Evolutionary conservation across 2,329 filamentous ascomycete genomes (phyloP), one percentile per base, ranked within the genome.

Genomic region (Tolypocladium ovalisporum): DNA sequence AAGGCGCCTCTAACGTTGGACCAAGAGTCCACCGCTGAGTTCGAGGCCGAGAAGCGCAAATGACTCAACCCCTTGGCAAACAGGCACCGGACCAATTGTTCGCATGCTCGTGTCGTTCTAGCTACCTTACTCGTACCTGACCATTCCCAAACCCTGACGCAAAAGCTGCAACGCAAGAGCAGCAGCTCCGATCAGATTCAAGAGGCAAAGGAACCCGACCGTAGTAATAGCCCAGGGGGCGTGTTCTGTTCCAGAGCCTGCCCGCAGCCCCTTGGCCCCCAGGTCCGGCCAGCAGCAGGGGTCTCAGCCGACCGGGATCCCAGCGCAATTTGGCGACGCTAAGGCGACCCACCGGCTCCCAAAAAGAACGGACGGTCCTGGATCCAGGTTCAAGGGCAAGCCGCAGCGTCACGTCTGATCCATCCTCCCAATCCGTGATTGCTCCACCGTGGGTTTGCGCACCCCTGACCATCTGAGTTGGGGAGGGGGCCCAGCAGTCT

Each of bases 311-410:
- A 22, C 47, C 34, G 47, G 47, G 47, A 5, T 34, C 8, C 17
- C 44, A 22, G 19, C 29, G 19, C 24, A 56, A 56, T 49, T 56
- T 56, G 42, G 29, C 42, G 9, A 17, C 40, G 54, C 42, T 52
- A 56, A 22, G 13, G 24, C 54, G 54, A 32, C 42, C 54, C 54
- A 56, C 54, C 54, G 35, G 37, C 54, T 29, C 54, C 54, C 36
- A 56, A 55, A 51, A 56, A 42, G 40, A 56, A 51, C 54, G 24
- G 44, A 51, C 13, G 44, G 44, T 29, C 44, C 17, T 51, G 19
- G 44, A n/a, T 9, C 44, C 15, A 29, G 44, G 44, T 49, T 32
- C 27, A 17, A 49, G 44, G 4, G 27, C 44, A 51, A 40, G 47
- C 47, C 17, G 15, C 47, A 51, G 47, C 47, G 19, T 51, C 47